Base-by-base conservation (phyloP, 192 early-diverging fungal species). In the Entomortierella beljakovae region DNA sequence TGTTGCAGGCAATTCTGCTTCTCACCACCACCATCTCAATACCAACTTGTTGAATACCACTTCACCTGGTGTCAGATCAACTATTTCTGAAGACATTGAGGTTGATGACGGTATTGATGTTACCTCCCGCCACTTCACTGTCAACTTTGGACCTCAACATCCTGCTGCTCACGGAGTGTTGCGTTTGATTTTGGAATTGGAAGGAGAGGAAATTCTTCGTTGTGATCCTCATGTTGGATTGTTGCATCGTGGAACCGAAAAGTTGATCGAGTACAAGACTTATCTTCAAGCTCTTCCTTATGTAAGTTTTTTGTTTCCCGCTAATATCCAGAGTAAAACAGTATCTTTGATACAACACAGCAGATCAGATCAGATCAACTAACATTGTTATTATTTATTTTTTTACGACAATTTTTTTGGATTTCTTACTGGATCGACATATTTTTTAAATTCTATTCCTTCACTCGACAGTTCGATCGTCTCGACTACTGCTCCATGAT, bases 131-230 rank as follows among this genome's bases (percentile, higher is more conserved):
- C 85, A 88, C 49, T 99, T 93, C 86, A 99, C 98, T 40, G 89
- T 99, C 84, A 99, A 99, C 88, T 99, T 99, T 86, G 98, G 98
- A 38, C 98, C 98, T 26, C 98, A 99, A 87, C 98, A 99, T 86
- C 98, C 98, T 23, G 98, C 98, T 31, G 98, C 98, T 46, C 98
- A 99, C 92, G 95, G 94, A 40, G 95, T 98, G 67, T 82, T 95
- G 80, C 93, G 96, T 61, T 77, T 99, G 81, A 96, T 99, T 82
- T 75, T 98, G 66, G 97, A 98, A 81, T 85, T 99, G 57, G 87
- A 92, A 61, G 98, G 96, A 37, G 96, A 98, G 81, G 88, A 93
- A 64, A 92, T 99, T 57, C 79, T 96, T 15, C 88, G 95, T 52
- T 94, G 96, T 16, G 98, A 99, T 84, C 98, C 98, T 32, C 98